Evolutionary conservation across 2,329 filamentous ascomycete species (phyloP).

Genomic region (Fusarium proliferatum): DNA sequence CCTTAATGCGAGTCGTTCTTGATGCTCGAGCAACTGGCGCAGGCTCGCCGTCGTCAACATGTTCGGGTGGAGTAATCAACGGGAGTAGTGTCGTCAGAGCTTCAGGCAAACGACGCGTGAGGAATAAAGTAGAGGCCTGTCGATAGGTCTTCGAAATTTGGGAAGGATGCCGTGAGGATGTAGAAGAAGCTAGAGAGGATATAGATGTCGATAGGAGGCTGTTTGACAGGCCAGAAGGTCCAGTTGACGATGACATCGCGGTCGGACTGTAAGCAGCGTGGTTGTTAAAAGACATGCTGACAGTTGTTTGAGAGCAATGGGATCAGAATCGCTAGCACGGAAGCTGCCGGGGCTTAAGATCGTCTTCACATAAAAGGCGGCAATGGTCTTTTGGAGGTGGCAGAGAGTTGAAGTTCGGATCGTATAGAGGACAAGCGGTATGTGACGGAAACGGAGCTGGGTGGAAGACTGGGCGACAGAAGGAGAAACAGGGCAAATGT

Average conservation of each 20-base stretch:
- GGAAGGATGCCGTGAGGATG: constrained; percentile 70
- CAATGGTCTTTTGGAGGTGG: constrained; percentile 9
- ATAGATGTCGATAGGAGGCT: constrained; percentile 72
- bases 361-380: constrained; percentile 30
- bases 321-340: constrained; percentile 3
- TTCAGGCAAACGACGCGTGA: constrained; percentile 93
- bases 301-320: constrained; percentile 4
- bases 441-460: not conserved
- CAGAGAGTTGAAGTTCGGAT: constrained; percentile 5
- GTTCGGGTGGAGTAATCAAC: constrained; percentile 73
- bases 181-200: constrained; percentile 73
- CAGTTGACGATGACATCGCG: constrained; percentile 46
- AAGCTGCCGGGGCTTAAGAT: constrained; percentile 8
- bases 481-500: constrained; percentile 20
- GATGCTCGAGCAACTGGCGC: constrained; percentile 85
- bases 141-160: constrained; percentile 93
- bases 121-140: constrained; percentile 91
- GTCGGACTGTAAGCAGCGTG: constrained; percentile 60
- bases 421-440: constrained; percentile 23
- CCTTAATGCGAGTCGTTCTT: constrained; percentile 86
- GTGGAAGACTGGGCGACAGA: constrained; percentile 13
- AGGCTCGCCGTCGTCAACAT: constrained; percentile 63
- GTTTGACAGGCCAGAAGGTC: constrained; percentile 59
- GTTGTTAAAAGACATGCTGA: constrained; percentile 58
- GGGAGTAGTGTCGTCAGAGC: constrained; percentile 86